Percentiles rank a stretch among this genome's conserved stretches.
Conservation (phyloP, 2,329 filamentous ascomycete genomes). For the Aureobasidium zeae region DNA sequence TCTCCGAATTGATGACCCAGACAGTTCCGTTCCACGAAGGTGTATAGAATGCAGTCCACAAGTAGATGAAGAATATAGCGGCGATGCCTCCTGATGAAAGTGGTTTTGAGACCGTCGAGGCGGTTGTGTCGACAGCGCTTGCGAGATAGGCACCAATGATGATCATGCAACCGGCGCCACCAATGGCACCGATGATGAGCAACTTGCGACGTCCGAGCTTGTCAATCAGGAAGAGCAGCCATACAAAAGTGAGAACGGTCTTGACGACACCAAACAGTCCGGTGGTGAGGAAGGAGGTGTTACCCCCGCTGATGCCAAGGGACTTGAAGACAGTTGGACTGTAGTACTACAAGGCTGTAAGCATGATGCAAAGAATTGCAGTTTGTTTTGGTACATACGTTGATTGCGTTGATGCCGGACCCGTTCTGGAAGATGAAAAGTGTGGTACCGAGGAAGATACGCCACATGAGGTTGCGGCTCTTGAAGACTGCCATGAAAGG, state of each 20-base stretch:
- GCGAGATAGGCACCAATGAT: slow-evolving; percentile 47
- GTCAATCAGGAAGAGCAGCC: slow-evolving; percentile 33
- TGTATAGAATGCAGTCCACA: slow-evolving; percentile 46
- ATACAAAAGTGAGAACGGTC: slow-evolving; percentile 31
- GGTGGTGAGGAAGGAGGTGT: slow-evolving; percentile 50
- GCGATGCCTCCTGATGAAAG: slow-evolving; percentile 40
- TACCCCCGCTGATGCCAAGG: slow-evolving; percentile 53
- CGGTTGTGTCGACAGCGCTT: slow-evolving; percentile 23
- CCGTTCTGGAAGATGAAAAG: slow-evolving; percentile 20
- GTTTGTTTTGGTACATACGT: too few relatives aligned
- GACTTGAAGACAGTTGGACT: slow-evolving; percentile 58
- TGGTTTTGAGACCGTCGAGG: slow-evolving; percentile 33
- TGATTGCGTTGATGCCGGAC: slow-evolving; percentile 17
- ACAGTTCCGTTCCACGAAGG: slow-evolving; percentile 29
- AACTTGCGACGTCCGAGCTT: slow-evolving; percentile 33
- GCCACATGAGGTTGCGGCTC: slow-evolving; percentile 18
- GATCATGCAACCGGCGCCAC: slow-evolving; percentile 43
- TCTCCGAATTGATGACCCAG: slow-evolving; percentile 40
- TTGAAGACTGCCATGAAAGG: slow-evolving; percentile 17
- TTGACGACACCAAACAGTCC: slow-evolving; percentile 23
- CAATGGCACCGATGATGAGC: slow-evolving; percentile 41
- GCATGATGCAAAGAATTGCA: neutral
- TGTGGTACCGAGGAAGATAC: slow-evolving; percentile 19
- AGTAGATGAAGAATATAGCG: slow-evolving; percentile 47
- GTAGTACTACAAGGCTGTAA: slow-evolving; percentile 57